phyloP scores from a whole-genome alignment of 139 green algal species.

The Chlorella sp. region DNA sequence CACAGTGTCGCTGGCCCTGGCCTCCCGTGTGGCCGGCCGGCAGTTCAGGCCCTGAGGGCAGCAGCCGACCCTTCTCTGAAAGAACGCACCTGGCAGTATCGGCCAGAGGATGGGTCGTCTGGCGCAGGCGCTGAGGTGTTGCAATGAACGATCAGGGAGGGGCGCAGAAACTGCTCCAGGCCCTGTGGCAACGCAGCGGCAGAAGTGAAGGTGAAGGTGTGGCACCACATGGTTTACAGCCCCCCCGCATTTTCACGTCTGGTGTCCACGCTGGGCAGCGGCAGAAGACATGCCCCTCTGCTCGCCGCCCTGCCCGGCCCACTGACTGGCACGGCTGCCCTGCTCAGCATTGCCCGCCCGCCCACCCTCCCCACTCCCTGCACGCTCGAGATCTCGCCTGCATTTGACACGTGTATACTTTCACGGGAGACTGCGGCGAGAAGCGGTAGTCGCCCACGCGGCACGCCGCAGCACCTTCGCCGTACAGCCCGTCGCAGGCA shows the following conservation, averaged over 20 bases:
- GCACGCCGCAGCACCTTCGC: conserved; percentile 39
- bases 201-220: too few species aligned
- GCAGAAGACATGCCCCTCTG: neutral
- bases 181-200: neutral
- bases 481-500: conserved; percentile 40
- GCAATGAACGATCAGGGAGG: conserved; percentile 45
- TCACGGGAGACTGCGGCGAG: conserved; percentile 34
- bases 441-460: conserved; percentile 24
- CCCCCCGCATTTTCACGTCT: too few species aligned
- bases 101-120: neutral
- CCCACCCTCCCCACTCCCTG: too few species aligned
- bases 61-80: too few species aligned
- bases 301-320: too few species aligned
- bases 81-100: conserved; percentile 18
- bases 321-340: too few species aligned
- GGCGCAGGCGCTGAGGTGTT: conserved; percentile 46
- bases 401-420: conserved; percentile 48
- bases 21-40: too few species aligned
- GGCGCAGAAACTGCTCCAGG: conserved; percentile 13
- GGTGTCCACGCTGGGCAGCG: too few species aligned
- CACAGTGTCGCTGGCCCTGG: too few species aligned
- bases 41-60: too few species aligned
- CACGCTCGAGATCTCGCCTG: neutral
- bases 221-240: too few species aligned
- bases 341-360: too few species aligned